These are phyloP conservation scores for Boletus subparvulus DNA, from an alignment of 768 basidiomycete genomes.

Conservation along the genomic window DNA sequence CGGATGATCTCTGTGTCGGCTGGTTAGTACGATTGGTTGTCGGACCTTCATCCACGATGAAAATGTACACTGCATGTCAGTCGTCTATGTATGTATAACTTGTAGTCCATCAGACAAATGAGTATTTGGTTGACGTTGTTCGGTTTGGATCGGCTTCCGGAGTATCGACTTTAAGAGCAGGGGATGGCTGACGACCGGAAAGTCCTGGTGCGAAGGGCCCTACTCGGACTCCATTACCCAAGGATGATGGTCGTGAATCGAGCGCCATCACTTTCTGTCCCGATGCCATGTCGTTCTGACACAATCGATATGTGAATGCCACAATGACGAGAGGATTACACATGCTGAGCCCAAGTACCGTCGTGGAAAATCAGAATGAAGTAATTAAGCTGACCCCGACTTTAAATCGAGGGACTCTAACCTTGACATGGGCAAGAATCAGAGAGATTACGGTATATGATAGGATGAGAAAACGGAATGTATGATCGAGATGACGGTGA, in stretches of 20 bases:
- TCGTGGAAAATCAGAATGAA: constrained; percentile 1
- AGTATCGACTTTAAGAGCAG: neutral
- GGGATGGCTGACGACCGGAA: neutral
- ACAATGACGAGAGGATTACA: constrained; percentile 12
- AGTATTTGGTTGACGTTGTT: neutral
- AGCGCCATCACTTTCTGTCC: neutral
- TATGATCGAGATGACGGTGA: constrained; percentile 7
- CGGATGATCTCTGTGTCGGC: neutral
- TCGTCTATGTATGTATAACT: neutral
- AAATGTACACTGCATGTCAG: neutral
- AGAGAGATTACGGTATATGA: neutral
- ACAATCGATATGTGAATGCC: constrained; percentile 8
- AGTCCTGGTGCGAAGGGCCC: no score
- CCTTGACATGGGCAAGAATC: constrained; percentile 14
- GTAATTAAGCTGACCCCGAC: neutral
- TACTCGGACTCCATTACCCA: neutral
- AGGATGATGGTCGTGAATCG: neutral
- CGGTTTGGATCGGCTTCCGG: neutral
- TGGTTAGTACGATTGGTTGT: neutral
- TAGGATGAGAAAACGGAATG: neutral
- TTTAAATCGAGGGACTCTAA: neutral
- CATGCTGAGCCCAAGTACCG: constrained; percentile 9
- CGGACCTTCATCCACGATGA: neutral
- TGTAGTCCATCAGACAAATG: neutral
- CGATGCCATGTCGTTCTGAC: neutral